Percentiles rank a stretch among this genome's conserved stretches.
These are phyloP conservation scores for Monoraphidium neglectum DNA, from an alignment of 139 green algal species.

Conservation along the genomic window DNA sequence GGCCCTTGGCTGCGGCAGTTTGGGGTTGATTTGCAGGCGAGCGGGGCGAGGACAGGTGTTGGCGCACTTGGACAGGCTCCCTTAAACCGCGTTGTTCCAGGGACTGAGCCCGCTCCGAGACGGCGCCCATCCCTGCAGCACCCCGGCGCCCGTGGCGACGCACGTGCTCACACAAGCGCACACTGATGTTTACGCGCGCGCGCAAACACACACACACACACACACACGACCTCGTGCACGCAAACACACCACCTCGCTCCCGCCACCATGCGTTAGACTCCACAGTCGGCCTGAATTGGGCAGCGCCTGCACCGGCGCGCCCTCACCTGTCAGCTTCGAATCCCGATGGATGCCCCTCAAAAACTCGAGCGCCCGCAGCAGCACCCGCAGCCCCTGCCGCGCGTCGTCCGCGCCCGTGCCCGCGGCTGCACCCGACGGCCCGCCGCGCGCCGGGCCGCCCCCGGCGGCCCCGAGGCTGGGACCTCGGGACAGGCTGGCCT, in stretches of 20 bases:
- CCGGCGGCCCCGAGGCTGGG: neutral
- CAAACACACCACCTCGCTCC: neutral
- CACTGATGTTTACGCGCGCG: too few relatives aligned
- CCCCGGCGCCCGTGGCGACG: neutral
- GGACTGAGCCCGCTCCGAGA: neutral
- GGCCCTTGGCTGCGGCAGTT: neutral
- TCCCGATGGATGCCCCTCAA: slow-evolving; percentile 44
- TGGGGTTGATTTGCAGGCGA: neutral
- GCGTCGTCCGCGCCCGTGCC: slow-evolving; percentile 5
- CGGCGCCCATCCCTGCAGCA: neutral
- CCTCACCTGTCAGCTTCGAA: slow-evolving; percentile 17
- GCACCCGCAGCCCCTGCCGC: slow-evolving; percentile 48
- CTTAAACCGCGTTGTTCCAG: slow-evolving; percentile 17
- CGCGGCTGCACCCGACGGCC: neutral
- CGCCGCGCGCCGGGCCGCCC: slow-evolving; percentile 2
- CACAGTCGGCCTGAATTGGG: neutral
- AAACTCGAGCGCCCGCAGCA: slow-evolving; percentile 59
- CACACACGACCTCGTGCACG: neutral
- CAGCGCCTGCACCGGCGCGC: neutral
- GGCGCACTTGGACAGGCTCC: neutral
- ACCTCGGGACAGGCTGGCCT: too few relatives aligned
- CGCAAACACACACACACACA: neutral
- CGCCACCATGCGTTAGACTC: neutral
- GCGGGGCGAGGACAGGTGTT: neutral
- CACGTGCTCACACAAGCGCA: neutral